phyloP scores from a whole-genome alignment of 805 yeast genomes.

The Zygotorulaspora danielsina region DNA sequence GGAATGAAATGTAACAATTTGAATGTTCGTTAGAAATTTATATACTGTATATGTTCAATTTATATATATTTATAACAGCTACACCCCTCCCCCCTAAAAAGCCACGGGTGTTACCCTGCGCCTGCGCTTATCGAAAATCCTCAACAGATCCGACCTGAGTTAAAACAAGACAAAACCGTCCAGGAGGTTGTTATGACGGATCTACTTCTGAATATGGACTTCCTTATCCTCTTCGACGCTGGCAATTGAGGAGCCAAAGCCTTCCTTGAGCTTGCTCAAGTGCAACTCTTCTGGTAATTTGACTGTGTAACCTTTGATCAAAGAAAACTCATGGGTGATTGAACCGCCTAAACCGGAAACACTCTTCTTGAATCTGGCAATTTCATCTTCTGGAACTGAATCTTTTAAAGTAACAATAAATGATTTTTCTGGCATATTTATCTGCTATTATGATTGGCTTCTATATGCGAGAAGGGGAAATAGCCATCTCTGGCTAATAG shows the following conservation, averaged over 20 bases:
- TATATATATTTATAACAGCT: background rate
- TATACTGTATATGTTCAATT: background rate
- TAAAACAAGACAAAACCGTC: background rate
- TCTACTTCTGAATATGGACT: constrained; percentile 43
- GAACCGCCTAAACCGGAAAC: constrained; percentile 41
- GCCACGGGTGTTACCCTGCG: background rate
- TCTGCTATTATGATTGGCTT: background rate
- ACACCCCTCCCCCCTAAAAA: background rate
- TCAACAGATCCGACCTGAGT: no score
- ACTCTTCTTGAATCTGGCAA: constrained; percentile 36
- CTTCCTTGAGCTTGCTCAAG: constrained; percentile 42
- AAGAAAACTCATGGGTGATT: constrained; percentile 46
- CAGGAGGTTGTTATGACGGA: background rate
- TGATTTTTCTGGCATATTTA: constrained; percentile 18
- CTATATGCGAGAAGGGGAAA: background rate
- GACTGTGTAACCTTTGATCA: constrained; percentile 48
- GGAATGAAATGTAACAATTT: no score
- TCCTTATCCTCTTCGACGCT: constrained; percentile 65
- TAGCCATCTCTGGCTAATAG: background rate
- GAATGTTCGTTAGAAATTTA: no score
- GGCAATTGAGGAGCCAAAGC: constrained; percentile 46
- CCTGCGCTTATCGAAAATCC: background rate
- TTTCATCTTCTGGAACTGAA: constrained; percentile 39
- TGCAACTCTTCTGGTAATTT: constrained; percentile 52
- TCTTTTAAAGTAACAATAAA: constrained; percentile 44